These are phyloP conservation scores for Sordariomycetes sp. DNA, from an alignment of 2,329 filamentous ascomycete species.

Conservation along the genomic window DNA sequence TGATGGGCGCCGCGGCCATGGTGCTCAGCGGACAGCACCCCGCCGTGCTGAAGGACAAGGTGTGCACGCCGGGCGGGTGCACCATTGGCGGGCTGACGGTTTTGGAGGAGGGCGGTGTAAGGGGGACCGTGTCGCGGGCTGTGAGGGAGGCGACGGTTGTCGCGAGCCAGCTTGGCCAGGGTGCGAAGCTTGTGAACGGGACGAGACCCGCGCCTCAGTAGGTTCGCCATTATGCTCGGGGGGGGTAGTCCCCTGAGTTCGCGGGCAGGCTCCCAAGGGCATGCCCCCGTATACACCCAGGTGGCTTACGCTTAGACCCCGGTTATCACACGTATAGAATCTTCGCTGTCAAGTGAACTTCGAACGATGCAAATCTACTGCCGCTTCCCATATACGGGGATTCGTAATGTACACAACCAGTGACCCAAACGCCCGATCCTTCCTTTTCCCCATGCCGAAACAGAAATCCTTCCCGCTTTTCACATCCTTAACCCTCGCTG, in stretches of 20 bases:
- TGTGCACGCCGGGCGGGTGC: slow-evolving; percentile 68
- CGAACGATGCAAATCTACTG: neutral
- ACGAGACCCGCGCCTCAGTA: slow-evolving; percentile 11
- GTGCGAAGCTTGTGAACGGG: neutral
- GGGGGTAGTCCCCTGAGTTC: neutral
- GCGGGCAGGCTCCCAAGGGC: neutral
- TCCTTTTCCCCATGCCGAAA: slow-evolving; percentile 1
- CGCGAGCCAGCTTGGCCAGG: slow-evolving; percentile 52
- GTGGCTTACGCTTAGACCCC: neutral
- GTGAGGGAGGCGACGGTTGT: slow-evolving; percentile 62
- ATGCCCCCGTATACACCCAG: neutral
- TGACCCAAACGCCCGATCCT: slow-evolving; percentile 8
- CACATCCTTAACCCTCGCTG: neutral
- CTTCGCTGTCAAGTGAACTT: neutral
- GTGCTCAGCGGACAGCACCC: slow-evolving; percentile 59
- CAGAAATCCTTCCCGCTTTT: neutral
- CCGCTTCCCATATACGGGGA: slow-evolving; percentile 3
- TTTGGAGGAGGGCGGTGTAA: slow-evolving; percentile 60
- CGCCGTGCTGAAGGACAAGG: slow-evolving; percentile 62
- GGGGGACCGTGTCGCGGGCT: slow-evolving; percentile 56
- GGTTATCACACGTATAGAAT: neutral
- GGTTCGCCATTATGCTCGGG: slow-evolving; percentile 3
- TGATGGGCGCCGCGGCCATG: slow-evolving; percentile 51
- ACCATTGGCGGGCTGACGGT: slow-evolving; percentile 63
- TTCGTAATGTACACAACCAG: slow-evolving; percentile 7